Evolutionary conservation across 139 green algal genomes (phyloP).

Genomic region (Haematococcus sp.): DNA sequence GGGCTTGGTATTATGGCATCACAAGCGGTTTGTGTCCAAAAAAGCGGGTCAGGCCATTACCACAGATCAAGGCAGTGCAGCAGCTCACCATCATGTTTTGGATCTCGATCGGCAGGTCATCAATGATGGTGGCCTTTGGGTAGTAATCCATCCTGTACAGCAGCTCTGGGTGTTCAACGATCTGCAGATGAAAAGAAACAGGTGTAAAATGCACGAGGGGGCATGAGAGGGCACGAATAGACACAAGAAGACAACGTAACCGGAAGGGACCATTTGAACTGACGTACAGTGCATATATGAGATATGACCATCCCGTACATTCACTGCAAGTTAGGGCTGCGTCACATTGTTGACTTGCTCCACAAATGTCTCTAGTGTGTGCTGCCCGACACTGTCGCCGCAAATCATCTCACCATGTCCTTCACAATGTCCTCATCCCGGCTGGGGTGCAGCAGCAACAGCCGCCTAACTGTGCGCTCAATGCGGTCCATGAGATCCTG

Average conservation of each 20-base stretch:
- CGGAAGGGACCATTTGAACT: too few species aligned
- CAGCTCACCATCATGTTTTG: slow-evolving; percentile 30
- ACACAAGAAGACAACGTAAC: too few species aligned
- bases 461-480: background rate
- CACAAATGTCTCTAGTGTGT: too few species aligned
- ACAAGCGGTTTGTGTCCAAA: too few species aligned
- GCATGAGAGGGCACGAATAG: too few species aligned
- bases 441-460: slow-evolving; percentile 32
- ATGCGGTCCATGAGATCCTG: slow-evolving; percentile 14
- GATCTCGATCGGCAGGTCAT: slow-evolving; percentile 51
- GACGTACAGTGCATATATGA: too few species aligned
- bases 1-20: background rate
- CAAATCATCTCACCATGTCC: background rate
- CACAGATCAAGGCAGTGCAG: too few species aligned
- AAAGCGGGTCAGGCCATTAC: too few species aligned
- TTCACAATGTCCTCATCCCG: slow-evolving; percentile 8
- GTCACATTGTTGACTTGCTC: too few species aligned
- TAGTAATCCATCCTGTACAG: slow-evolving; percentile 51
- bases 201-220: background rate
- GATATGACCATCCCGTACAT: too few species aligned
- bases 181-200: background rate
- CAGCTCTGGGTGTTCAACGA: slow-evolving; percentile 42
- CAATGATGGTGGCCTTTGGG: slow-evolving; percentile 23
- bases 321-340: too few species aligned
- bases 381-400: too few species aligned